Conservation (phyloP, 495 filamentous ascomycete genomes). For the Penicillium subrubescens region DNA sequence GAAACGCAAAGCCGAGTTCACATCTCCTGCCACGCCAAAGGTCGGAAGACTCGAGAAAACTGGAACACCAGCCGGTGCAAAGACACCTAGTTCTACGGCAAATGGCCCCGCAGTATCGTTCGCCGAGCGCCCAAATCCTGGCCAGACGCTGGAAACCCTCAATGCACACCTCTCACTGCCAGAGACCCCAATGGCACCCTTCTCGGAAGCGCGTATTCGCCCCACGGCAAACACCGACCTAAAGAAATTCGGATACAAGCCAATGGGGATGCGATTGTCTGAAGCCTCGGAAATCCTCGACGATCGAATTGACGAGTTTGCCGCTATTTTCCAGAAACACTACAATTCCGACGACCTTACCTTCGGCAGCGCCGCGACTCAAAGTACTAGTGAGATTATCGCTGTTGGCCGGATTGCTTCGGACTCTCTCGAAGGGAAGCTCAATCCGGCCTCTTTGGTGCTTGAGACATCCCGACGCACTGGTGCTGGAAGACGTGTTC, state of each 20-base stretch:
- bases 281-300: slow-evolving; percentile 91
- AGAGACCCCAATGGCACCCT: slow-evolving; percentile 73
- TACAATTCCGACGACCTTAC: slow-evolving; percentile 75
- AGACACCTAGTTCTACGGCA: slow-evolving; percentile 21
- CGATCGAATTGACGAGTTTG: slow-evolving; percentile 91
- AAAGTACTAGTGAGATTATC: slow-evolving; percentile 83
- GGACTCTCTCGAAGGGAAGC: slow-evolving; percentile 77
- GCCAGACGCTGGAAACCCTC: slow-evolving; percentile 77
- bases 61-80: slow-evolving; percentile 35
- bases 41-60: slow-evolving; percentile 44
- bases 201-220: slow-evolving; percentile 74
- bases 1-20: slow-evolving; percentile 65
- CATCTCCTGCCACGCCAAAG: slow-evolving; percentile 58
- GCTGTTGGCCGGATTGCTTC: slow-evolving; percentile 90
- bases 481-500: slow-evolving; percentile 78
- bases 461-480: slow-evolving; percentile 86
- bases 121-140: slow-evolving; percentile 70
- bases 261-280: slow-evolving; percentile 89
- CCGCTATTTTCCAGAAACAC: slow-evolving; percentile 67
- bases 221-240: slow-evolving; percentile 80
- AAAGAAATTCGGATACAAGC: slow-evolving; percentile 87
- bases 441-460: slow-evolving; percentile 80
- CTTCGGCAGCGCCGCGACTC: slow-evolving; percentile 83
- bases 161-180: slow-evolving; percentile 71
- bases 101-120: slow-evolving; percentile 56